phyloP scores from a whole-genome alignment of 345 rosid genomes.

The Melastoma malabathricum region DNA sequence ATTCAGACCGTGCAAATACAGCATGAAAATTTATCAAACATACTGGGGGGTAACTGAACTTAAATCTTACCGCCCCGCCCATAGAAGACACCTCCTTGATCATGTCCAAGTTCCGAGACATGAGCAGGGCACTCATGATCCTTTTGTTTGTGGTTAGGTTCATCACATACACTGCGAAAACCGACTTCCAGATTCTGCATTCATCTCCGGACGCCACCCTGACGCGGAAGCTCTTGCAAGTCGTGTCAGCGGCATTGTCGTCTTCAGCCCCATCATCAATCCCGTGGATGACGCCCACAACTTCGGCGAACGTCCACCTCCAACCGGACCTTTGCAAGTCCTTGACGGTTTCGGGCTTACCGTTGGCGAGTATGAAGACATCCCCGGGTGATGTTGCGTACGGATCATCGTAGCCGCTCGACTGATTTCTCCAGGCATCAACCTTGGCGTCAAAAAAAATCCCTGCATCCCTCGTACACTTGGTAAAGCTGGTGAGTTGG shows the following conservation, averaged over 20 bases:
- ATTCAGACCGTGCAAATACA: not conserved
- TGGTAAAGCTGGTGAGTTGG: conserved; percentile 2
- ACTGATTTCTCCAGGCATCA: conserved; percentile 26
- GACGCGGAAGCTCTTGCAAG: conserved; percentile 14
- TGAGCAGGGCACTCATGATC: conserved; percentile 28
- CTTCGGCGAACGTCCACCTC: conserved; percentile 16
- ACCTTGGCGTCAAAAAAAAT: conserved; percentile 12
- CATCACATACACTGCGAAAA: conserved; percentile 17
- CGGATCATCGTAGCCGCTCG: conserved; percentile 14
- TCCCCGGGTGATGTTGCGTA: conserved; percentile 34
- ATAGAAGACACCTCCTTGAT: conserved; percentile 13
- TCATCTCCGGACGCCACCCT: conserved; percentile 3
- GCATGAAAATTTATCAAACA: not conserved
- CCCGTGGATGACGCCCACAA: conserved; percentile 1
- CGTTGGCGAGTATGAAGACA: conserved; percentile 19
- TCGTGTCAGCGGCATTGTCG: not conserved
- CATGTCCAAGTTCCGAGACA: conserved; percentile 11
- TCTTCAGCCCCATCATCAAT: not conserved
- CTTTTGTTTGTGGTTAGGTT: conserved; percentile 20
- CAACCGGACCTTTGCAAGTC: conserved; percentile 23
- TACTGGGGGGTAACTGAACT: too few relatives aligned
- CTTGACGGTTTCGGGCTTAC: conserved; percentile 18
- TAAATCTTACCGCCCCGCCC: conserved; percentile 18
- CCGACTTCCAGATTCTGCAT: conserved; percentile 4
- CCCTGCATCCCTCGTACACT: not conserved